Evolutionary conservation across 352 stramenopile genomes (phyloP).

Genomic region (Globisporangium polare): DNA sequence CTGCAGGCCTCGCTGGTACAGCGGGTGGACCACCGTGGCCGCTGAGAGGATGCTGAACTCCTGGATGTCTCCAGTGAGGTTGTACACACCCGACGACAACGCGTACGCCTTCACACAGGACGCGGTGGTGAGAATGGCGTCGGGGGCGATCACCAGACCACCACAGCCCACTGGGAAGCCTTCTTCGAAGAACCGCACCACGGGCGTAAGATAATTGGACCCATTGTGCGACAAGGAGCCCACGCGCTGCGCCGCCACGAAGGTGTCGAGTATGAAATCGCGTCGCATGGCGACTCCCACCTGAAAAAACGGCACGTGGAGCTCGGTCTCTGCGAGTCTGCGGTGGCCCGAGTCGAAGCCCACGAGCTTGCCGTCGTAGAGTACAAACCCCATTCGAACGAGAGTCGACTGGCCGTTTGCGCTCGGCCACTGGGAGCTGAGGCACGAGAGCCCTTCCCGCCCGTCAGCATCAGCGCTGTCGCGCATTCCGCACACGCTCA

Average conservation of each 20-base stretch:
- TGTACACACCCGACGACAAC: neutral
- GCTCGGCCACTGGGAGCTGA: neutral
- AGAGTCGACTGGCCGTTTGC: too few species aligned
- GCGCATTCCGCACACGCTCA: neutral
- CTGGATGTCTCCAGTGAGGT: neutral
- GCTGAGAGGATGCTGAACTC: neutral
- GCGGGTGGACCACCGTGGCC: constrained; percentile 1
- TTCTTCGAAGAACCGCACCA: neutral
- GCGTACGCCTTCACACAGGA: neutral
- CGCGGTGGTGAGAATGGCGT: constrained; percentile 5
- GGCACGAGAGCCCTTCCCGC: neutral
- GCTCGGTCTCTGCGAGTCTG: too few species aligned
- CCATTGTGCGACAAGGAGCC: neutral
- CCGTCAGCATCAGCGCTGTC: neutral
- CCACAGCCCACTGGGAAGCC: neutral
- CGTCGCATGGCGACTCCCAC: neutral
- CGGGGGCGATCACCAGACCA: neutral
- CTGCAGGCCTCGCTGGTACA: neutral
- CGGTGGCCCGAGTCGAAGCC: neutral
- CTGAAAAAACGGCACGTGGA: neutral
- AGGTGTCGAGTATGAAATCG: neutral
- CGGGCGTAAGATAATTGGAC: neutral
- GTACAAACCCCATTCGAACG: constrained; percentile 5
- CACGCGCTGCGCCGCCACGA: neutral
- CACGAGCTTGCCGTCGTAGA: neutral